Conservation (phyloP, 768 basidiomycete genomes). For the Boletus eberwhitei region DNA sequence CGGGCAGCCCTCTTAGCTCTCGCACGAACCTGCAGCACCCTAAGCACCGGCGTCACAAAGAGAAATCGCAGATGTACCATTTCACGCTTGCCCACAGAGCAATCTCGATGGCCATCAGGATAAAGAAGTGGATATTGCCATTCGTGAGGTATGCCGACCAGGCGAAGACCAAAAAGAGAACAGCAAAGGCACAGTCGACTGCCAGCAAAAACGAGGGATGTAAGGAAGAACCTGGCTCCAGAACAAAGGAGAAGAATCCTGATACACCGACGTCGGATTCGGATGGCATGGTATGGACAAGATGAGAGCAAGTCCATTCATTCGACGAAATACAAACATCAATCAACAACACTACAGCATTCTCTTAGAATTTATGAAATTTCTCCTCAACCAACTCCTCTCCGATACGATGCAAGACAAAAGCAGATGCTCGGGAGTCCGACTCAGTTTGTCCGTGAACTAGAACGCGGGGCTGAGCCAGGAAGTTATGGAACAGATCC, state of each 20-base stretch:
- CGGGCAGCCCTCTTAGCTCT: slow-evolving; percentile 48
- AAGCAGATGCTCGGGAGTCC: not conserved
- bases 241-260: slow-evolving; percentile 51
- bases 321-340: slow-evolving; percentile 13
- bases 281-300: slow-evolving; percentile 17
- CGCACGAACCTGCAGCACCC: slow-evolving; percentile 55
- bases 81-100: slow-evolving; percentile 78
- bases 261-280: slow-evolving; percentile 11
- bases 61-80: slow-evolving; percentile 48
- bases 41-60: slow-evolving; percentile 4
- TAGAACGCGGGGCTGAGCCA: slow-evolving; percentile 7
- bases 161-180: slow-evolving; percentile 58
- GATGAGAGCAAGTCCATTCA: not conserved
- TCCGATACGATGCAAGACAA: slow-evolving; percentile 15
- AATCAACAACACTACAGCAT: slow-evolving; percentile 8
- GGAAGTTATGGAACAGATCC: not conserved
- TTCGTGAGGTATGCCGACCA: slow-evolving; percentile 56
- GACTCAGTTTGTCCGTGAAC: slow-evolving; percentile 6
- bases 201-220: slow-evolving; percentile 63
- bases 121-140: slow-evolving; percentile 66
- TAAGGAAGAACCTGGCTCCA: slow-evolving; percentile 75
- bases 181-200: slow-evolving; percentile 58
- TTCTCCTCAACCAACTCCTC: not conserved
- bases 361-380: not conserved
- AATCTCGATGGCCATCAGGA: slow-evolving; percentile 61